Percentiles rank a stretch among this genome's conserved stretches.
These are phyloP conservation scores for Graphium sp. DNA, from an alignment of 2,329 filamentous ascomycete genomes.

Conservation along the genomic window DNA sequence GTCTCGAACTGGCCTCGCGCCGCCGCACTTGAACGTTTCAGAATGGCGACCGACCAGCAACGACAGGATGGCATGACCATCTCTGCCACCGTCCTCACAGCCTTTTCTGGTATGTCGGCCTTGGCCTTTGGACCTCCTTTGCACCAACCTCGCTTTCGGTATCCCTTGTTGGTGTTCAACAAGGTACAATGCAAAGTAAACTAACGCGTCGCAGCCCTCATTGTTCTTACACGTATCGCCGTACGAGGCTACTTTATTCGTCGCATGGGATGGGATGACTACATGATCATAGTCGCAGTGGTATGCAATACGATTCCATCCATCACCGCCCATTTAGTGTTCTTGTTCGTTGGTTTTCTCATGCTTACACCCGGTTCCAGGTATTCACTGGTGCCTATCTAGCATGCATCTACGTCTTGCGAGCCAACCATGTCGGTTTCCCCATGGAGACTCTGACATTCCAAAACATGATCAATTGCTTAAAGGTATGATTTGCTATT, in stretches of 20 bases:
- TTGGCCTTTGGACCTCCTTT: background rate
- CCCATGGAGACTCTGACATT: constrained; percentile 6
- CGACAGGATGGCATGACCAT: constrained; percentile 7
- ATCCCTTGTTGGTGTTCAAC: too few species aligned
- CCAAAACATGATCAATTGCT: constrained; percentile 7
- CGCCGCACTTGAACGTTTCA: background rate
- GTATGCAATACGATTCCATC: constrained; percentile 2
- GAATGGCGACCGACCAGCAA: constrained; percentile 6
- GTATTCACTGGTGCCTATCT: constrained; percentile 6
- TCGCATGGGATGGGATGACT: constrained; percentile 8
- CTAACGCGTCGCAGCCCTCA: constrained; percentile 4
- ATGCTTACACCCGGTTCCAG: background rate
- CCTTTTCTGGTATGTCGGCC: constrained; percentile 5
- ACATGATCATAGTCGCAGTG: constrained; percentile 5
- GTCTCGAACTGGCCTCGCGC: too few species aligned
- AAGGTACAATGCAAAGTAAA: too few species aligned
- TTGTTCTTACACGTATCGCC: constrained; percentile 5
- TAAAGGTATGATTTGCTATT: constrained; percentile 6
- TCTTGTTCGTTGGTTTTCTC: background rate
- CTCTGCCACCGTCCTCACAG: constrained; percentile 5
- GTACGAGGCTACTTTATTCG: constrained; percentile 6
- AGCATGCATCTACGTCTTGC: constrained; percentile 6
- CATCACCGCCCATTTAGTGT: background rate
- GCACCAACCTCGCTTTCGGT: background rate
- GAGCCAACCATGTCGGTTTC: constrained; percentile 8